Evolutionary conservation across 2,329 filamentous ascomycete species (phyloP).

Genomic region (Ascocoryne sarcoides): DNA sequence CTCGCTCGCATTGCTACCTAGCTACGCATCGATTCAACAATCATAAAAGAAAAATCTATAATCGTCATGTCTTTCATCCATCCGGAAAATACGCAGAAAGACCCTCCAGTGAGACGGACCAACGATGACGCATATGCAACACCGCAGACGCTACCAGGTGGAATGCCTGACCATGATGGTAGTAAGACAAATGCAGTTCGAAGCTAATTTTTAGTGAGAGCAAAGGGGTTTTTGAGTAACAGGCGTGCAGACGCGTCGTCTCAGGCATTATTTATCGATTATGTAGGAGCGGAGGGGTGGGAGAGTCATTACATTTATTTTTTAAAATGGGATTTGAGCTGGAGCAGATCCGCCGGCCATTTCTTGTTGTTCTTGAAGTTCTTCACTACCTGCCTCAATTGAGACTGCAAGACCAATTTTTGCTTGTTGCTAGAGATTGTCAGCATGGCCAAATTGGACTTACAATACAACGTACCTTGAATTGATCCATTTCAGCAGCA

Average conservation of each 20-base stretch:
- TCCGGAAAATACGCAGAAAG: slow-evolving; percentile 20
- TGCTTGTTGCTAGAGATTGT: slow-evolving; percentile 65
- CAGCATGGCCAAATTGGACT: slow-evolving; percentile 16
- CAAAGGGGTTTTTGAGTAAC: slow-evolving; percentile 15
- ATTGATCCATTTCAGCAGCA: slow-evolving; percentile 92
- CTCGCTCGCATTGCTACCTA: slow-evolving; percentile 16
- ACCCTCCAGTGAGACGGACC: slow-evolving; percentile 10
- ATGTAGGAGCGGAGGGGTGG: slow-evolving; percentile 21
- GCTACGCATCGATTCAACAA: slow-evolving; percentile 15
- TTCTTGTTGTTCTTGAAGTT: slow-evolving; percentile 80
- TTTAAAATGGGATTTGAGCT: slow-evolving; percentile 53
- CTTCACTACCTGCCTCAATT: slow-evolving; percentile 76
- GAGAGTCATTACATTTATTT: neutral
- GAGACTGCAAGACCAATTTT: slow-evolving; percentile 94
- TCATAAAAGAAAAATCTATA: slow-evolving; percentile 20
- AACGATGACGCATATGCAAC: slow-evolving; percentile 11
- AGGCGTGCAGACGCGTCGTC: slow-evolving; percentile 12
- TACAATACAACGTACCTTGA: slow-evolving; percentile 58
- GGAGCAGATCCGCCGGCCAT: slow-evolving; percentile 39
- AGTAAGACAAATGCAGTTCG: slow-evolving; percentile 25
- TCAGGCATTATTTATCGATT: slow-evolving; percentile 25
- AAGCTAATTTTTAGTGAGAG: slow-evolving; percentile 17
- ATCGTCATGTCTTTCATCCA: slow-evolving; percentile 20
- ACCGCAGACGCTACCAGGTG: slow-evolving; percentile 1
- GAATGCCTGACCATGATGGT: slow-evolving; percentile 13